Evolutionary conservation across 2,329 filamentous ascomycete genomes (phyloP), one percentile per base, ranked within the genome.

Genomic region (Tolypocladium sp.): DNA sequence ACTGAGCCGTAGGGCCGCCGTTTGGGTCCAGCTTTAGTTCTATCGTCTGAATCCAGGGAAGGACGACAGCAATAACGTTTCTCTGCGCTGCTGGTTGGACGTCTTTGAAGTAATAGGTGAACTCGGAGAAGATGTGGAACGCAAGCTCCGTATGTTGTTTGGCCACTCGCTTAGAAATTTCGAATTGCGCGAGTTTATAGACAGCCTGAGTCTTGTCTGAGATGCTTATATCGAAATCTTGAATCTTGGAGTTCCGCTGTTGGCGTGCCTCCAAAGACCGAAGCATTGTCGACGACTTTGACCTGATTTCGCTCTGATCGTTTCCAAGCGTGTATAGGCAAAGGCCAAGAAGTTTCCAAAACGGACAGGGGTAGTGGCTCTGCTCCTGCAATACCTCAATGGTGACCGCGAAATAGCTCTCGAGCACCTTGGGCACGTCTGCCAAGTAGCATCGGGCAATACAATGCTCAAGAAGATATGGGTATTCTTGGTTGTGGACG

Each of bases 161-260:
- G 1, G 92, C 90, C 44, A 99, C 82, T 25, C 92, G 83, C 67
- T 93, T 92, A 0, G 94, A 97, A 27, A 96, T 95, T 70, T 97
- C 93, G 64, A 97, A 97, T 69, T 99, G 94, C 0, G 95, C 94
- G 52, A 95, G 80, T 75, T 99, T 99, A 75, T 97, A 99, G 3
- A 99, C 93, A 0, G 93, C 92, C 64, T 96, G 96, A 0, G 95
- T 99, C 75, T 97, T 97, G 75, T 99, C 95, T 0, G 93, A 95
- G 60, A 99, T 94, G 71, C 92, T 97, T 67, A 99, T 97, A 68
- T 99, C 94, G 60, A 97, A 95, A 71, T 99, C 94, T 70, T 96
- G 91, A 8, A 99, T 86, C 69, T 95, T 95, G 1, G 93, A 96
- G 63, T 86, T 94, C 64, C 90, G 79, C 3, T 75, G 75, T 64